phyloP scores from a whole-genome alignment of 805 yeast genomes.

The Sugiyamaella qingdaonensis region DNA sequence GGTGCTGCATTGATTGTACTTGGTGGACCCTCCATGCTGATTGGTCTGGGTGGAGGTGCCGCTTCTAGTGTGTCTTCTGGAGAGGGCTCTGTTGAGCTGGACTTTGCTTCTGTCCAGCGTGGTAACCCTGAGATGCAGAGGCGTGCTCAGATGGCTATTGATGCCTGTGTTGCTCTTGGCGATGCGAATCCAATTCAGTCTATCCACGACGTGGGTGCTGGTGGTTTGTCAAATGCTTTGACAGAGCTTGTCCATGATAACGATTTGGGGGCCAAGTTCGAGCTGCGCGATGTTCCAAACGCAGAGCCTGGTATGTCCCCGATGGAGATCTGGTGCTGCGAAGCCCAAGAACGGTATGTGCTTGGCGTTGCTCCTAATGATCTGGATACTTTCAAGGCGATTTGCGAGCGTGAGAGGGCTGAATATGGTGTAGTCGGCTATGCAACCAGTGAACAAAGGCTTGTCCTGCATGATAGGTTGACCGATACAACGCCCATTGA shows the following conservation, averaged over 20 bases:
- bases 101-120: conserved; percentile 98
- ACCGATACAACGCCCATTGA: conserved; percentile 86
- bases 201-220: conserved; percentile 99
- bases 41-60: conserved; percentile 99
- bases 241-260: conserved; percentile 98
- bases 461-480: conserved; percentile 73
- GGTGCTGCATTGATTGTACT: conserved; percentile 88
- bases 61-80: conserved; percentile 97
- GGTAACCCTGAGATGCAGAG: conserved; percentile 99
- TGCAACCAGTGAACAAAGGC: conserved; percentile 82
- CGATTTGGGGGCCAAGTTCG: conserved; percentile 89
- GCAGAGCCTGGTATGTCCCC: conserved; percentile 99
- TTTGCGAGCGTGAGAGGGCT: conserved; percentile 94
- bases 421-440: conserved; percentile 93
- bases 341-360: conserved; percentile 97
- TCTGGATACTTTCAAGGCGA: conserved; percentile 61
- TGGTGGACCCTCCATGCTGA: conserved; percentile 97
- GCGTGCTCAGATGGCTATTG: conserved; percentile 97
- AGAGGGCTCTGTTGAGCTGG: conserved; percentile 92
- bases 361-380: conserved; percentile 83
- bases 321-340: conserved; percentile 99
- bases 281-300: conserved; percentile 82
- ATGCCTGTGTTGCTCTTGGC: conserved; percentile 85
- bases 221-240: conserved; percentile 94
- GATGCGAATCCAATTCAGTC: conserved; percentile 78